Conservation (phyloP, 2,329 filamentous ascomycete species). For the Geosmithia morbida region DNA sequence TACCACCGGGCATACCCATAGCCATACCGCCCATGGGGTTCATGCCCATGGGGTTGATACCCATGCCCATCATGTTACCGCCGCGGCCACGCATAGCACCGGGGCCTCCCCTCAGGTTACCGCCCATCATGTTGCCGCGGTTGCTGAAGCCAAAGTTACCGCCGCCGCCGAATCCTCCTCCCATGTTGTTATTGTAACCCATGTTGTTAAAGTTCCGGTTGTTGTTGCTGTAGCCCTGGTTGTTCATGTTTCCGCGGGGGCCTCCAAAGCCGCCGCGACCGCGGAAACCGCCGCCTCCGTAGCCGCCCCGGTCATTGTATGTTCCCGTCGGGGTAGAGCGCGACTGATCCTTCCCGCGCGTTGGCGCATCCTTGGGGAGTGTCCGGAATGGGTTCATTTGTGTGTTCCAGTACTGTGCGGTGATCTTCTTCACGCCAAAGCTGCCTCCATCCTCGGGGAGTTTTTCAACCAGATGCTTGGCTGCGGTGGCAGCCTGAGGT, state of each 20-base stretch:
- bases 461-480: conserved; percentile 68
- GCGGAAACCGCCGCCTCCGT: conserved; percentile 32
- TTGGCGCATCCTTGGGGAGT: conserved; percentile 71
- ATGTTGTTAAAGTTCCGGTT: conserved; percentile 25
- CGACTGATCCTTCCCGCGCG: conserved; percentile 43
- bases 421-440: conserved; percentile 53
- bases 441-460: conserved; percentile 35
- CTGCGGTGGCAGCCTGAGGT: conserved; percentile 70
- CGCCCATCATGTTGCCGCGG: conserved; percentile 29
- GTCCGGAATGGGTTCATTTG: conserved; percentile 81
- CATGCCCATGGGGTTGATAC: conserved; percentile 32
- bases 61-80: conserved; percentile 35
- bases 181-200: conserved; percentile 25
- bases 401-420: conserved; percentile 61
- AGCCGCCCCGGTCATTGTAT: conserved; percentile 32
- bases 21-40: conserved; percentile 29
- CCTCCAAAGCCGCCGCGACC: conserved; percentile 29
- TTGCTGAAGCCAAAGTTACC: conserved; percentile 27
- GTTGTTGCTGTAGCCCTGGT: conserved; percentile 22
- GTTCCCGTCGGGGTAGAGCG: conserved; percentile 35
- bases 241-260: conserved; percentile 34
- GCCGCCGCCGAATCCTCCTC: conserved; percentile 31
- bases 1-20: conserved; percentile 44
- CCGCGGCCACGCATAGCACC: conserved; percentile 36
- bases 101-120: conserved; percentile 26